These are phyloP conservation scores for Yamadazyma trypodendri DNA, from an alignment of 1,139 yeast genomes.

Conservation along the genomic window DNA sequence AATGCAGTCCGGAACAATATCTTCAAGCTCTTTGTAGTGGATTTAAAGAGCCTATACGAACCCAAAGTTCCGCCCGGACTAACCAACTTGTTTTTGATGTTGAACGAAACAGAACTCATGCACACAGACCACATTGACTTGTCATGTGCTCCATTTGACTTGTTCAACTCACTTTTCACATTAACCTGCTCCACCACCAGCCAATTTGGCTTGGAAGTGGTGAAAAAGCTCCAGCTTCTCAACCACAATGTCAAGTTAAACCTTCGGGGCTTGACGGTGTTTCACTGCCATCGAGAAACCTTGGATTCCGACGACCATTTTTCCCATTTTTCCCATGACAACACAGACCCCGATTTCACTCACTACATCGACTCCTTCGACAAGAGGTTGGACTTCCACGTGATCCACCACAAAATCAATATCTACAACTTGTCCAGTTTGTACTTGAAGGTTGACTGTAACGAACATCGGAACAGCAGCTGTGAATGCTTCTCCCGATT, in stretches of 20 bases:
- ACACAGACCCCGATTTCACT: constrained; percentile 1
- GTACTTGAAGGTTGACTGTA: constrained; percentile 35
- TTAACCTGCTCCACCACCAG: constrained; percentile 34
- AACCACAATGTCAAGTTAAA: constrained; percentile 23
- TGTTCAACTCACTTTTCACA: constrained; percentile 26
- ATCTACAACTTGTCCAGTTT: constrained; percentile 23
- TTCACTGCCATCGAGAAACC: constrained; percentile 33
- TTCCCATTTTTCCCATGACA: background rate
- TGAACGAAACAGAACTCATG: constrained; percentile 30
- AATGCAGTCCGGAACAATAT: constrained; percentile 28
- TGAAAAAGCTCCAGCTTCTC: constrained; percentile 23
- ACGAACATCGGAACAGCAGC: constrained; percentile 22
- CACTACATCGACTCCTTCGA: constrained; percentile 18
- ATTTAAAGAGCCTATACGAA: constrained; percentile 21
- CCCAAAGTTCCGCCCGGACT: constrained; percentile 30
- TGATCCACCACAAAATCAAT: constrained; percentile 27
- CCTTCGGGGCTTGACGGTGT: constrained; percentile 31
- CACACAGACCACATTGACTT: constrained; percentile 22
- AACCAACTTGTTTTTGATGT: constrained; percentile 33
- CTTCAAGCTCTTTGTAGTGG: constrained; percentile 33
- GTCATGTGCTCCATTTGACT: constrained; percentile 19
- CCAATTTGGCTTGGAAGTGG: constrained; percentile 32
- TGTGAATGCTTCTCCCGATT: constrained; percentile 35
- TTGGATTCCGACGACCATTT: background rate
- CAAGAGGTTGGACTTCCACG: constrained; percentile 23